phyloP scores from a whole-genome alignment of 192 early-diverging fungal species.

The Coemansia umbellata region DNA sequence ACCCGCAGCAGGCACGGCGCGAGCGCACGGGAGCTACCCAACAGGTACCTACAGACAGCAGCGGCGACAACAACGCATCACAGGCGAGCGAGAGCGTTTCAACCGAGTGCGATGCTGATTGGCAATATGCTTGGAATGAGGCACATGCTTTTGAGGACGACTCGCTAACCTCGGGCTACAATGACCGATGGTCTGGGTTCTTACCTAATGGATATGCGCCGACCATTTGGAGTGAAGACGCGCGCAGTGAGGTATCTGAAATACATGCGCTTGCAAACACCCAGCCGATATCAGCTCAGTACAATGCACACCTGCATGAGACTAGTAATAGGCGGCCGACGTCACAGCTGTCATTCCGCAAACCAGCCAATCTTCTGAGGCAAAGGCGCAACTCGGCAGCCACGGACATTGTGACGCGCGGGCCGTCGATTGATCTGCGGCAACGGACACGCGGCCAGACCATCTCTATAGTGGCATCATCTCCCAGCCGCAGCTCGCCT shows the following conservation, averaged over 20 bases:
- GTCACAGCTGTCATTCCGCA: constrained; percentile 24
- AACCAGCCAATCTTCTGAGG: neutral
- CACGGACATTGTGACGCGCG: constrained; percentile 6
- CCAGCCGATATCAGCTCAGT: neutral
- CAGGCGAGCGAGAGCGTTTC: neutral
- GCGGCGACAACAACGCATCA: constrained; percentile 26
- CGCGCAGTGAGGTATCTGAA: constrained; percentile 31
- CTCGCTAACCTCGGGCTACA: no score
- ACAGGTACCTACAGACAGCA: constrained; percentile 6
- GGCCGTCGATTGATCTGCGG: neutral
- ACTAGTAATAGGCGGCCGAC: constrained; percentile 1
- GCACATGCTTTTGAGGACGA: no score
- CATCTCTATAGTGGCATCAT: neutral
- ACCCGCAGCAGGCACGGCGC: constrained; percentile 71
- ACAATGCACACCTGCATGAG: constrained; percentile 8
- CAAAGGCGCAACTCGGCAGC: constrained; percentile 25
- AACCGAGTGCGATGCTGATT: constrained; percentile 51
- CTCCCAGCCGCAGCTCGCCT: neutral
- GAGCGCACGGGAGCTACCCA: constrained; percentile 17
- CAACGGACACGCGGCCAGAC: constrained; percentile 30
- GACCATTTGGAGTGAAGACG: constrained; percentile 35
- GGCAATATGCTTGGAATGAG: constrained; percentile 73
- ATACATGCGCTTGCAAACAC: neutral
- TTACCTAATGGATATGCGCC: constrained; percentile 23
- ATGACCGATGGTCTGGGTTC: no score